Percentiles rank a stretch among this genome's conserved stretches.
Evolutionary conservation across 78 protist genomes (phyloP).

Genomic region (Capsaspora owczarzaki): DNA sequence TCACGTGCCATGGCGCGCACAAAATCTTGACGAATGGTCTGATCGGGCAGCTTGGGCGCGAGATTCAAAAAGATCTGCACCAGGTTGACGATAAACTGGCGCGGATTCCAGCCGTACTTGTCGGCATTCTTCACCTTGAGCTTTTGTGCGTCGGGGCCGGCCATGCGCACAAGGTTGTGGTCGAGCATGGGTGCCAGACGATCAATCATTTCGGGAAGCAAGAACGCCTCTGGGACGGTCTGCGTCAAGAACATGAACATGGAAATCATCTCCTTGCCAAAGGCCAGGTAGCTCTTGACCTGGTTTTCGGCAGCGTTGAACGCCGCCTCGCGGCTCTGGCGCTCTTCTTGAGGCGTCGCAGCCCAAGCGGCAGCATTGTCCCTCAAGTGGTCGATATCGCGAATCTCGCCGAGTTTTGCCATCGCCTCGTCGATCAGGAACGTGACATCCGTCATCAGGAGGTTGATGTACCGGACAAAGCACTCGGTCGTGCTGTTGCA

Average conservation of each 20-base stretch:
- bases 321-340: not conserved
- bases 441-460: constrained; percentile 28
- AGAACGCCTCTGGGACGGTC: not conserved
- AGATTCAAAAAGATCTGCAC: too few relatives aligned
- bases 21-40: too few relatives aligned
- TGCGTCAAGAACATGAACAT: constrained; percentile 4
- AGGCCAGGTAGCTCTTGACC: not conserved
- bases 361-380: not conserved
- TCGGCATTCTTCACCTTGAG: constrained; percentile 33
- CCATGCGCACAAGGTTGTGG: constrained; percentile 20
- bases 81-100: not conserved
- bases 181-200: constrained; percentile 41
- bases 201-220: constrained; percentile 12
- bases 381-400: not conserved
- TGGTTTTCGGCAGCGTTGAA: not conserved
- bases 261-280: not conserved
- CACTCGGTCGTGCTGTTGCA: not conserved
- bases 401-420: not conserved
- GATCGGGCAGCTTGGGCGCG: too few relatives aligned
- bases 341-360: not conserved
- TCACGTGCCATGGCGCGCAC: constrained; percentile 15
- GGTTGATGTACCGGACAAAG: constrained; percentile 31
- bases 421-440: constrained; percentile 31
- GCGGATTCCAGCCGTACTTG: constrained; percentile 19
- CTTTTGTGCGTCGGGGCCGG: constrained; percentile 27